These are phyloP conservation scores for Parathielavia appendiculata DNA, from an alignment of 495 filamentous ascomycete species.

Conservation along the genomic window DNA sequence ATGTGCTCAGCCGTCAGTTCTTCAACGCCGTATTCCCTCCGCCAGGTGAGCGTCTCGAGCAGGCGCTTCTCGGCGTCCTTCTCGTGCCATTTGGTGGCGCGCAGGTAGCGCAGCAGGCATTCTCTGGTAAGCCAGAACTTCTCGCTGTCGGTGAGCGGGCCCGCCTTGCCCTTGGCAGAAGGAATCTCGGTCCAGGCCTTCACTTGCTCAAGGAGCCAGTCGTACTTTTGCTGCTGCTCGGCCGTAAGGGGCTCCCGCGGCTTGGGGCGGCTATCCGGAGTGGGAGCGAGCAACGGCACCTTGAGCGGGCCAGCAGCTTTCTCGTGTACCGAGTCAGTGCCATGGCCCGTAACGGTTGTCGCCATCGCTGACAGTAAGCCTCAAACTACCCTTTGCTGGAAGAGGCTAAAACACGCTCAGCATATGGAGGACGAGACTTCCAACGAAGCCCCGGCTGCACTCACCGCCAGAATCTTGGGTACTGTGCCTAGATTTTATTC, in stretches of 20 bases:
- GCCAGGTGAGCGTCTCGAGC: conserved; percentile 75
- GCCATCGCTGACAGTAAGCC: conserved; percentile 26
- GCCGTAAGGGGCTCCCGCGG: conserved; percentile 53
- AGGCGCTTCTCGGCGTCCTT: conserved; percentile 71
- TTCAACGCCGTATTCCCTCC: conserved; percentile 74
- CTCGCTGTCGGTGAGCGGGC: conserved; percentile 71
- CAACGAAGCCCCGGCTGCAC: too few species aligned
- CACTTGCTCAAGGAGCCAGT: conserved; percentile 60
- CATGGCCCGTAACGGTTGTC: conserved; percentile 16
- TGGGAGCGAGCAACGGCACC: conserved; percentile 64
- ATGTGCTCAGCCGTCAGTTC: conserved; percentile 78
- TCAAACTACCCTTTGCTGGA: not conserved
- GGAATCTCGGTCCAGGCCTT: conserved; percentile 68
- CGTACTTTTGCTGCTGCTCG: conserved; percentile 83
- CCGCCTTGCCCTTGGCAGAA: conserved; percentile 54
- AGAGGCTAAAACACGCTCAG: too few species aligned
- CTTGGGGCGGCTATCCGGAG: conserved; percentile 50
- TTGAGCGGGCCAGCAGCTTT: conserved; percentile 49
- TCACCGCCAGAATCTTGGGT: too few species aligned
- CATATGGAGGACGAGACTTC: too few species aligned
- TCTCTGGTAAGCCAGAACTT: conserved; percentile 86
- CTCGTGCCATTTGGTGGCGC: conserved; percentile 86
- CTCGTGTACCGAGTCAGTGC: conserved; percentile 36
- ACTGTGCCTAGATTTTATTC: too few species aligned
- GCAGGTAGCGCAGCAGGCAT: conserved; percentile 86